phyloP scores from a whole-genome alignment of 169 alveolate genomes.

The Miamiensis avidus region DNA sequence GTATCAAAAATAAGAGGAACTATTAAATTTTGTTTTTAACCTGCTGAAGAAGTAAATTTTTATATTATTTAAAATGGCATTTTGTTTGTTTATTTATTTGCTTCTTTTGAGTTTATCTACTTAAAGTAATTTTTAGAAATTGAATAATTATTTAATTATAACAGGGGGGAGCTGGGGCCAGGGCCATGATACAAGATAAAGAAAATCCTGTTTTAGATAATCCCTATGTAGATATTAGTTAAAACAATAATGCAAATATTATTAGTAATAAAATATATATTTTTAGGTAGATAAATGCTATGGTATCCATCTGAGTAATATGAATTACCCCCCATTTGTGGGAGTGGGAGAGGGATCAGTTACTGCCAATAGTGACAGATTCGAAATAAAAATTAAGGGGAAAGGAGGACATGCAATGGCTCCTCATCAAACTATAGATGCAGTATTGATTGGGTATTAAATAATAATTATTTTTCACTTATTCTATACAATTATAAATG shows the following conservation, averaged over 20 bases:
- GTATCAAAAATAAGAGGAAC: conserved; percentile 14
- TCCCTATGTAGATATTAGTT: conserved; percentile 7
- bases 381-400: conserved; percentile 15
- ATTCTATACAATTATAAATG: too few relatives aligned
- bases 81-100: too few relatives aligned
- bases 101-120: too few relatives aligned
- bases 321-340: neutral
- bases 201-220: conserved; percentile 12
- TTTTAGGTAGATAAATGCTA: neutral
- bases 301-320: conserved; percentile 17
- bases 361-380: conserved; percentile 18
- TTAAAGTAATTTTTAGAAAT: too few relatives aligned
- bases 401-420: conserved; percentile 20
- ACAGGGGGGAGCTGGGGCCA: conserved; percentile 24
- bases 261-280: too few relatives aligned
- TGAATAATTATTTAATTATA: too few relatives aligned
- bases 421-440: conserved; percentile 11
- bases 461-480: too few relatives aligned
- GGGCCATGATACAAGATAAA: conserved; percentile 14
- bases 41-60: conserved; percentile 21
- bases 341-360: neutral
- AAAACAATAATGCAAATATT: too few relatives aligned
- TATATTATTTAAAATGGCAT: too few relatives aligned
- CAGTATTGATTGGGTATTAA: conserved; percentile 15
- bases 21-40: conserved; percentile 16